Percentiles rank a stretch among this genome's conserved stretches.
These are phyloP conservation scores for Alternaria conjuncta DNA, from an alignment of 2,329 filamentous ascomycete genomes.

Conservation along the genomic window DNA sequence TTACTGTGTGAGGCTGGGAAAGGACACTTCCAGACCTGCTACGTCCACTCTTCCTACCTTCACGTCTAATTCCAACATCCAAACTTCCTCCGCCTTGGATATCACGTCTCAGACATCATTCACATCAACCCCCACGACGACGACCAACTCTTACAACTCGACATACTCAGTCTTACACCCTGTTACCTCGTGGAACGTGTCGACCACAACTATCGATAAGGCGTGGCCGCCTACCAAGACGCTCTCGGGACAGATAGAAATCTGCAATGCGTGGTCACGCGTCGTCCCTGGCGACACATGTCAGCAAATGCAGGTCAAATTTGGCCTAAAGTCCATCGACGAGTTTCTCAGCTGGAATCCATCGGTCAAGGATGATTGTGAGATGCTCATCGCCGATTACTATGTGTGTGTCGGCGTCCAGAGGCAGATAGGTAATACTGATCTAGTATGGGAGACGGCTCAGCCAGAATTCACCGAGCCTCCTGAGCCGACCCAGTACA, in stretches of 20 bases:
- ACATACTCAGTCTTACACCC: neutral
- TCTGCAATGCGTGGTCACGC: neutral
- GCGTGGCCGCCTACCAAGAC: conserved; percentile 1
- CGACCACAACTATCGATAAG: neutral
- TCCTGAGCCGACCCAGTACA: neutral
- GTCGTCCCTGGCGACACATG: neutral
- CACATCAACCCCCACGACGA: neutral
- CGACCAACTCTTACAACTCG: neutral
- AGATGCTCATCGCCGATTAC: neutral
- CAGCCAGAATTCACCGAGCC: neutral
- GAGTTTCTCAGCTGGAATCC: neutral
- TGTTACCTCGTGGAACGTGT: neutral
- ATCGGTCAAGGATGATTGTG: neutral
- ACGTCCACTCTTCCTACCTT: no score
- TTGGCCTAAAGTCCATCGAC: neutral
- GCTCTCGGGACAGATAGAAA: neutral
- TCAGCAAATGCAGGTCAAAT: neutral
- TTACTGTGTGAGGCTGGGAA: neutral
- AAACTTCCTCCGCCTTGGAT: no score
- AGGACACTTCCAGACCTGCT: neutral
- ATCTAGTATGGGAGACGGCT: neutral
- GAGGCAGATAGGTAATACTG: neutral
- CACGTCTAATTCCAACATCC: no score
- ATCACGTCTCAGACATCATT: no score
- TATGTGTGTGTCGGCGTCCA: neutral